phyloP scores from a whole-genome alignment of 1,139 yeast genomes.

The Debaryomyces robertsiae region DNA sequence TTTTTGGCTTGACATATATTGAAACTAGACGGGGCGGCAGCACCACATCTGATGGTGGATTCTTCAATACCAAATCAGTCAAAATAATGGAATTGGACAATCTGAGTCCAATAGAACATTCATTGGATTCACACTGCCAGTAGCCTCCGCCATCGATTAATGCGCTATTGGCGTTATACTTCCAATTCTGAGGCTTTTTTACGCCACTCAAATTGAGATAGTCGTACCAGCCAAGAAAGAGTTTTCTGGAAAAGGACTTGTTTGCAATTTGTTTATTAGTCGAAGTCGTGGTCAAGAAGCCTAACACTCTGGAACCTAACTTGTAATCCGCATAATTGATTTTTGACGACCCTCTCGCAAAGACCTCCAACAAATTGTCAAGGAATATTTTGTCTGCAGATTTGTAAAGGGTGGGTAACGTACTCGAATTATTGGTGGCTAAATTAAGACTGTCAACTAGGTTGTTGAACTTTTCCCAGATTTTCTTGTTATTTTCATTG shows the following conservation, averaged over 20 bases:
- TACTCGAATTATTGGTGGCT: slow-evolving; percentile 8
- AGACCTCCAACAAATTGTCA: slow-evolving; percentile 34
- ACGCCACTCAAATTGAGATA: slow-evolving; percentile 28
- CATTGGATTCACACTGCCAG: slow-evolving; percentile 37
- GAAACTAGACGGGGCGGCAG: slow-evolving; percentile 20
- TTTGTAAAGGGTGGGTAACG: slow-evolving; percentile 11
- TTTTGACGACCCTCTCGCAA: slow-evolving; percentile 39
- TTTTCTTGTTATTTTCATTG: slow-evolving; percentile 25
- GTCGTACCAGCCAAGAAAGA: slow-evolving; percentile 47
- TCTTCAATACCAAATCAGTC: slow-evolving; percentile 38
- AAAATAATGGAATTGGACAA: slow-evolving; percentile 35
- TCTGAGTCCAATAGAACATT: slow-evolving; percentile 41
- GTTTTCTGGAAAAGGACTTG: slow-evolving; percentile 25
- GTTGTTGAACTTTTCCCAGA: slow-evolving; percentile 30
- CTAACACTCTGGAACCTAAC: slow-evolving; percentile 44
- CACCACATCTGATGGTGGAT: slow-evolving; percentile 9
- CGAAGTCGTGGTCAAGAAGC: slow-evolving; percentile 37
- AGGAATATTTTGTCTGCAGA: slow-evolving; percentile 22
- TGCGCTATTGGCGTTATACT: slow-evolving; percentile 43
- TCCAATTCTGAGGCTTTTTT: slow-evolving; percentile 28
- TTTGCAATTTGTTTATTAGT: background rate
- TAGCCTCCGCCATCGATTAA: slow-evolving; percentile 36
- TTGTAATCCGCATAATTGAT: slow-evolving; percentile 47
- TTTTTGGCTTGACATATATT: slow-evolving; percentile 36
- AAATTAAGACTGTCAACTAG: slow-evolving; percentile 29